Conservation (phyloP, 2,329 filamentous ascomycete genomes). For the Alternaria ethzedia region DNA sequence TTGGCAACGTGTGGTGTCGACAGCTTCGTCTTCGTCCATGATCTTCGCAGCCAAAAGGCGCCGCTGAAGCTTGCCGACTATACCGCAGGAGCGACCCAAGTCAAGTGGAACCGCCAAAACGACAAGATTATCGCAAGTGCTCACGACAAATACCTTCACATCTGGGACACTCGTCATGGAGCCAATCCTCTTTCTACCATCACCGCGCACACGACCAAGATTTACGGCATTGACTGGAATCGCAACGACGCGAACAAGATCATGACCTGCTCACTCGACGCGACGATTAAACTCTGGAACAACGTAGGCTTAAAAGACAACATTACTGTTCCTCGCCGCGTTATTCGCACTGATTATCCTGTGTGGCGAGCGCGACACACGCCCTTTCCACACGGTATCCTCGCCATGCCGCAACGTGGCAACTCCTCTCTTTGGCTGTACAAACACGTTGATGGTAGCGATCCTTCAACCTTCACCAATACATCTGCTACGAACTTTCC, state of each 20-base stretch:
- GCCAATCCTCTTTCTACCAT: slow-evolving; percentile 82
- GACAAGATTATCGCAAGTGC: slow-evolving; percentile 88
- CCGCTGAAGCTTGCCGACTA: slow-evolving; percentile 75
- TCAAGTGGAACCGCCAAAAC: slow-evolving; percentile 91
- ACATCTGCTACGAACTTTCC: slow-evolving; percentile 56
- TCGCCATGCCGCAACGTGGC: slow-evolving; percentile 91
- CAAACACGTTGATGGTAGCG: slow-evolving; percentile 63
- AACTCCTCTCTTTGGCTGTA: slow-evolving; percentile 87
- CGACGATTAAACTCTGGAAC: slow-evolving; percentile 94
- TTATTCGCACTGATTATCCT: slow-evolving; percentile 83
- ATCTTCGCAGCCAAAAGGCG: slow-evolving; percentile 66
- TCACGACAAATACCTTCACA: slow-evolving; percentile 84
- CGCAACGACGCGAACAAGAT: slow-evolving; percentile 74
- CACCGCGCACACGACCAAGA: slow-evolving; percentile 87
- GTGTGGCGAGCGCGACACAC: slow-evolving; percentile 92
- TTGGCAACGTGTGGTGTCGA: slow-evolving; percentile 91
- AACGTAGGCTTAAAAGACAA: slow-evolving; percentile 65
- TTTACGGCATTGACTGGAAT: slow-evolving; percentile 96
- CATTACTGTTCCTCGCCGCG: slow-evolving; percentile 53
- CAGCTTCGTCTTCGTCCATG: slow-evolving; percentile 92
- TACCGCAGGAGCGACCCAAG: slow-evolving; percentile 91
- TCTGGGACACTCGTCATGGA: slow-evolving; percentile 87
- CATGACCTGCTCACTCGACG: slow-evolving; percentile 88
- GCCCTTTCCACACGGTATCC: slow-evolving; percentile 82
- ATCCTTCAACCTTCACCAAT: slow-evolving; percentile 26